These are phyloP conservation scores for Starmerella gropengiesseri DNA, from an alignment of 805 yeast genomes.

Conservation along the genomic window DNA sequence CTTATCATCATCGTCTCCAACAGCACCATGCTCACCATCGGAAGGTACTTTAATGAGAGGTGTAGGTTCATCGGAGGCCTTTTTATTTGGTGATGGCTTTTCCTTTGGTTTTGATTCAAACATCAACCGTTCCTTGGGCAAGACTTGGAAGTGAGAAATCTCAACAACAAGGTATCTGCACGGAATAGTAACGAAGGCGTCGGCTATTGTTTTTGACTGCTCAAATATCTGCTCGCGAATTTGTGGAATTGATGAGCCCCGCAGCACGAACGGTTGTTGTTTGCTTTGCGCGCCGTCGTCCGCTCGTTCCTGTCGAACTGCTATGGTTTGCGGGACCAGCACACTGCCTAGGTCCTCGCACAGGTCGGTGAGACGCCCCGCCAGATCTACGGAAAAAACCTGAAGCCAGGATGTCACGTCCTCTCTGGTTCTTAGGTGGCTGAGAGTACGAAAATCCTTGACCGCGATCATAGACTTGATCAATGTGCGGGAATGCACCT, in stretches of 20 bases:
- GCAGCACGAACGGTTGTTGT: conserved; percentile 12
- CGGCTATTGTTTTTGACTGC: conserved; percentile 12
- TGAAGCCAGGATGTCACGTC: conserved; percentile 71
- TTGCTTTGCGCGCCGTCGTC: conserved; percentile 10
- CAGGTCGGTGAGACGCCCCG: conserved; percentile 57
- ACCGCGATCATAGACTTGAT: conserved; percentile 82
- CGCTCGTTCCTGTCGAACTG: conserved; percentile 30
- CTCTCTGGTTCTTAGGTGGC: conserved; percentile 37
- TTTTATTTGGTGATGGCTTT: neutral
- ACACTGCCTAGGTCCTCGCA: conserved; percentile 47
- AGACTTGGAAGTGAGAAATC: conserved; percentile 16
- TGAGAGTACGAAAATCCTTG: conserved; percentile 56
- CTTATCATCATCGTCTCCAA: neutral
- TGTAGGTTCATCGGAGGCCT: neutral
- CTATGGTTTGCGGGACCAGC: conserved; percentile 47
- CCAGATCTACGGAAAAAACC: conserved; percentile 71
- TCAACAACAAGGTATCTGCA: conserved; percentile 19
- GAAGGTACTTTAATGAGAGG: neutral
- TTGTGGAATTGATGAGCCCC: conserved; percentile 3
- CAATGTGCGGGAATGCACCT: conserved; percentile 47
- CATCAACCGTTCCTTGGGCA: conserved; percentile 18
- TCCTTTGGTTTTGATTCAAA: conserved; percentile 2
- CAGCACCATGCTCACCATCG: conserved; percentile 5
- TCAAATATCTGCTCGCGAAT: conserved; percentile 12
- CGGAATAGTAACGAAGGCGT: conserved; percentile 13